These are phyloP conservation scores for Lunasporangiospora selenospora DNA, from an alignment of 192 early-diverging fungal genomes.

Conservation along the genomic window DNA sequence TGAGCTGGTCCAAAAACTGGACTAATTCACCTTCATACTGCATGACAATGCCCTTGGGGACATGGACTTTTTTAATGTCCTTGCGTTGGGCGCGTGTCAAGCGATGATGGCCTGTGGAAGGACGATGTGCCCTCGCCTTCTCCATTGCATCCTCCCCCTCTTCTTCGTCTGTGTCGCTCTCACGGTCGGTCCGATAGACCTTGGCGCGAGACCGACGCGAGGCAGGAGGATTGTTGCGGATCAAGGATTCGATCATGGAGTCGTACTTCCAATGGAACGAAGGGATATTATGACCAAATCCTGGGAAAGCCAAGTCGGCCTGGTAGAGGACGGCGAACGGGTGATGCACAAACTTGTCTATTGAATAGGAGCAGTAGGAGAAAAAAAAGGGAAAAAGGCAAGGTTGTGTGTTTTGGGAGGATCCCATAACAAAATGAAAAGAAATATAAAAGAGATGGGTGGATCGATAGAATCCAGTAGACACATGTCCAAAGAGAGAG, in stretches of 20 bases:
- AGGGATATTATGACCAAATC: slow-evolving; percentile 47
- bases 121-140: background rate
- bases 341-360: slow-evolving; percentile 64
- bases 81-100: slow-evolving; percentile 48
- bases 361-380: background rate
- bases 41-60: slow-evolving; percentile 55
- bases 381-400: background rate
- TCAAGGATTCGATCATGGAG: slow-evolving; percentile 45
- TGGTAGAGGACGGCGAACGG: slow-evolving; percentile 57
- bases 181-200: background rate
- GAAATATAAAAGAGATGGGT: no score
- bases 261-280: slow-evolving; percentile 56
- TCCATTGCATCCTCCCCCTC: background rate
- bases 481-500: no score
- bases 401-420: background rate
- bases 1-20: slow-evolving; percentile 51
- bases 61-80: slow-evolving; percentile 56
- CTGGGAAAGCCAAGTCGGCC: slow-evolving; percentile 56
- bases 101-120: slow-evolving; percentile 12
- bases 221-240: slow-evolving; percentile 35
- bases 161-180: background rate
- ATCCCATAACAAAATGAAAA: background rate
- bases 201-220: slow-evolving; percentile 18
- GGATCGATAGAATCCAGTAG: no score
- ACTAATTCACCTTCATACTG: slow-evolving; percentile 55